Percentiles rank a stretch among this genome's conserved stretches.
These are phyloP conservation scores for Datisca glomerata DNA, from an alignment of 306 rosid species.

Conservation along the genomic window DNA sequence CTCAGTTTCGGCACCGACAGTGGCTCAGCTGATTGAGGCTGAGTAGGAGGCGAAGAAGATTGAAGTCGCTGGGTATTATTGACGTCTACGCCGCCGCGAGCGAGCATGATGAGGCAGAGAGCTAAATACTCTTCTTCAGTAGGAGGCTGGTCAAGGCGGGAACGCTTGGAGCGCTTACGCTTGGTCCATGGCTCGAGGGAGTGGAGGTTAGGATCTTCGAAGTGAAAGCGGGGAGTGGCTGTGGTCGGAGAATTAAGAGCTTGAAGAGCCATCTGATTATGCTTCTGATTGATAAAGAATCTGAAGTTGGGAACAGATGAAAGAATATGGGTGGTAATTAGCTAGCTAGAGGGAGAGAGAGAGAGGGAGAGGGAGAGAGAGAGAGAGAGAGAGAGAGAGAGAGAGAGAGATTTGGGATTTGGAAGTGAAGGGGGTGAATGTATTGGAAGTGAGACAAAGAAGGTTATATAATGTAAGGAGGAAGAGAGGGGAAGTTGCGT, in stretches of 20 bases:
- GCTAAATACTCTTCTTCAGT: slow-evolving; percentile 88
- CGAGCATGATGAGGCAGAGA: slow-evolving; percentile 93
- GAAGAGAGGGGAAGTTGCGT: slow-evolving; percentile 55
- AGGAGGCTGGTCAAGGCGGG: slow-evolving; percentile 25
- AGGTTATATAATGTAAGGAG: slow-evolving; percentile 26
- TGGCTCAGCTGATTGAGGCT: slow-evolving; percentile 10
- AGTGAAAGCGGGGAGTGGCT: slow-evolving; percentile 15
- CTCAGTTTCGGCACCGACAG: slow-evolving; percentile 21
- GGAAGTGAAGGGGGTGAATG: slow-evolving; percentile 10
- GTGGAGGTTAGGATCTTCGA: slow-evolving; percentile 13
- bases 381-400: too few species aligned
- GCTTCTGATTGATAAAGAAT: background rate
- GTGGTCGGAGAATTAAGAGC: slow-evolving; percentile 60
- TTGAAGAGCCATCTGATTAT: slow-evolving; percentile 57
- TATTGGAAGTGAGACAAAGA: background rate
- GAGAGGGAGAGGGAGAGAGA: too few species aligned
- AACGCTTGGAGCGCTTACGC: slow-evolving; percentile 60
- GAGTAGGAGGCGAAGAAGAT: background rate
- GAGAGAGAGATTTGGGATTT: background rate
- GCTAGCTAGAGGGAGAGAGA: too few species aligned
- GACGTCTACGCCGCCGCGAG: slow-evolving; percentile 60
- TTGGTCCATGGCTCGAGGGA: slow-evolving; percentile 53
- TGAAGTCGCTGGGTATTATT: too few species aligned
- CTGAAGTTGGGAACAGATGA: too few species aligned
- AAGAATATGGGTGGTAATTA: too few species aligned